These are phyloP conservation scores for Candida tropicalis DNA, from an alignment of 1,139 yeast genomes.

Conservation along the genomic window DNA sequence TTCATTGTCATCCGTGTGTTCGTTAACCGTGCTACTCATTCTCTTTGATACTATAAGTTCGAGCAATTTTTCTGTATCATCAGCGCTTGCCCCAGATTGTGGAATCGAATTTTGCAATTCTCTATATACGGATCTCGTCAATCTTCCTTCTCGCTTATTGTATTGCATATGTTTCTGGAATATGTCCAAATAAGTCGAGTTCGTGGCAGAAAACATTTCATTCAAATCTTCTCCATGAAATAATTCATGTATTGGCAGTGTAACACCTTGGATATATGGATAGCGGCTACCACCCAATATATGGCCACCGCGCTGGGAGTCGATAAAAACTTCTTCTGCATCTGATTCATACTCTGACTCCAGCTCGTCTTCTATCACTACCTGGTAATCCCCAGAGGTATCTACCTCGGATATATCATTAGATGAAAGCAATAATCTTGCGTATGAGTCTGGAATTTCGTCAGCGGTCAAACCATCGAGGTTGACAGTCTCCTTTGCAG, in stretches of 20 bases:
- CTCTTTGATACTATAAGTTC: conserved; percentile 21
- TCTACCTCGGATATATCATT: conserved; percentile 48
- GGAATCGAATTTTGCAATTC: conserved; percentile 8
- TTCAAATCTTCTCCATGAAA: conserved; percentile 33
- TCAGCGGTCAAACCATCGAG: conserved; percentile 29
- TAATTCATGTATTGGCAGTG: conserved; percentile 28
- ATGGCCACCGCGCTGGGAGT: neutral
- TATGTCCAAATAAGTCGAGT: conserved; percentile 22
- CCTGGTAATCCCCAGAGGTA: conserved; percentile 44
- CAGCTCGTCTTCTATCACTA: conserved; percentile 13
- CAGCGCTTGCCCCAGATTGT: neutral
- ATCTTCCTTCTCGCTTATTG: conserved; percentile 19
- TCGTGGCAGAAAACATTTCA: conserved; percentile 29
- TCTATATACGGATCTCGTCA: conserved; percentile 48
- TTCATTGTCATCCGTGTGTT: conserved; percentile 16
- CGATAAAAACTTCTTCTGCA: conserved; percentile 16
- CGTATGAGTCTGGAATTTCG: conserved; percentile 16
- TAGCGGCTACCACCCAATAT: neutral
- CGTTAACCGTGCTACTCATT: conserved; percentile 14
- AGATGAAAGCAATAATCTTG: conserved; percentile 28
- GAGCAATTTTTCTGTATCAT: conserved; percentile 22
- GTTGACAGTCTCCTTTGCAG: conserved; percentile 15
- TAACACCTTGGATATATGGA: too few species aligned
- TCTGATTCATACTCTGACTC: conserved; percentile 21
- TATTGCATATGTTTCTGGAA: conserved; percentile 39